Base-by-base conservation (phyloP, 345 rosid species). In the Hibiscus mutabilis region DNA sequence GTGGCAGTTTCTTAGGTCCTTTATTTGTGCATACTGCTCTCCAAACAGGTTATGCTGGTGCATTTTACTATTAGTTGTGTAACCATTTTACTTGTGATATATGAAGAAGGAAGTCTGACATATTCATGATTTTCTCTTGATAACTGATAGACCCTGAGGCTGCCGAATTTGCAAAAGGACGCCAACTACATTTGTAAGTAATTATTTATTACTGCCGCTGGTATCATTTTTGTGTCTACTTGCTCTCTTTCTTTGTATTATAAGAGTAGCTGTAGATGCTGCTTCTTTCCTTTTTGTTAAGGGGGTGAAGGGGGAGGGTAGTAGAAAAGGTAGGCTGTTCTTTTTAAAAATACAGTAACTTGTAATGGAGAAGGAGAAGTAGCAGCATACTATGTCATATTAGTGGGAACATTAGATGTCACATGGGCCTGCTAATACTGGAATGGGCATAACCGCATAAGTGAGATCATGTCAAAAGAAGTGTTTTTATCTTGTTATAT, bases 1-100 rank as follows among this genome's bases (percentile, higher is more conserved):
- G 99, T 72, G 99, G 97, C 72, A 92, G 99, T 85, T 95, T 95
- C 75, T 80, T 95, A 71, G 99, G 97, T 74, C 97, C 97, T 80
- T 86, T 95, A 52, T 95, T 95, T 82, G 94, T 90, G 40, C 99
- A 95, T 74, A 89, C 94, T 4, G 94, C 97, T 80, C 90, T 92
- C 59, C 99, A 90, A 79, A 90, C 99, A 84, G 97, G 97, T 57
- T 57, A 57, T 66, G 67, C 12, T 70, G 25, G 49, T 52, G 61
- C 15, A 16, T 73, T 51, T 66, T 37, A 67, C 60, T 40, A 78
- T 60, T 55, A 22, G 40, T 4, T 66, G 58, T 46, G 14, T 16
- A 24, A 66, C 60, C 56, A 62, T 22, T 22, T 62, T 24, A 47
- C 42, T 47, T 49, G 56, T 25, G 13, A 9, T 12, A 18, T 56